Base-by-base conservation (phyloP, 306 rosid species). In the Medicago lupulina region DNA sequence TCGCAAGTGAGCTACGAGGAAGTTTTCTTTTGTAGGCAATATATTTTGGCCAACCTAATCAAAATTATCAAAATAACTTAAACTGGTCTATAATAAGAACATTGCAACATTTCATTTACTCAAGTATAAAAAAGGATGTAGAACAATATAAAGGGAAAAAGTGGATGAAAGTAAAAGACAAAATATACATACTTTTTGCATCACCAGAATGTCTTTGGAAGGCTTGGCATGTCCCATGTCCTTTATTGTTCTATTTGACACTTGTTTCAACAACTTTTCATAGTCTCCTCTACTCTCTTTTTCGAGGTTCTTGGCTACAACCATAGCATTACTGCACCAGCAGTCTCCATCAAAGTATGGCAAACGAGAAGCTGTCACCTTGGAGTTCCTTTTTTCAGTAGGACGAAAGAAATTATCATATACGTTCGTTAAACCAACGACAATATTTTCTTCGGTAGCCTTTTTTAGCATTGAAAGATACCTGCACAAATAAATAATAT, bases 261-360 rank as follows among this genome's bases (percentile, higher is more conserved):
- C 34, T n/a, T 18, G 31, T 51, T 53, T 69, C 58, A 76, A 5
- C 16, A 28, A 19, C 41, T n/a, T 79, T 41, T 65, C 66, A 71
- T 57, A 73, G 5, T 82, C 70, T 74, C 74, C 81, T 72, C 69
- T 15, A 19, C 28, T 57, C 25, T 81, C 79, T 63, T 79, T 7
- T 70, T 84, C 85, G 63, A 88, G 50, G 1, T 9, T 54, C 54
- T 11, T 70, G 8, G 90, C 78, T 44, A 67, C 8, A 63, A 80
- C 80, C 81, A 89, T 89, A 14, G 84, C 85, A 58, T 74, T 57
- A 43, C 60, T 50, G 23, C 83, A 83, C 92, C 92, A 92, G 50
- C 75, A 87, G 63, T 87, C 96, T n/a, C 96, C 96, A 65, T 89
- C 89, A 83, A 92, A 92, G 80, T 87, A 90, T 16, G 96, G 93